These are phyloP conservation scores for Voacanga thouarsii DNA, from an alignment of 257 asterid genomes.

Conservation along the genomic window DNA sequence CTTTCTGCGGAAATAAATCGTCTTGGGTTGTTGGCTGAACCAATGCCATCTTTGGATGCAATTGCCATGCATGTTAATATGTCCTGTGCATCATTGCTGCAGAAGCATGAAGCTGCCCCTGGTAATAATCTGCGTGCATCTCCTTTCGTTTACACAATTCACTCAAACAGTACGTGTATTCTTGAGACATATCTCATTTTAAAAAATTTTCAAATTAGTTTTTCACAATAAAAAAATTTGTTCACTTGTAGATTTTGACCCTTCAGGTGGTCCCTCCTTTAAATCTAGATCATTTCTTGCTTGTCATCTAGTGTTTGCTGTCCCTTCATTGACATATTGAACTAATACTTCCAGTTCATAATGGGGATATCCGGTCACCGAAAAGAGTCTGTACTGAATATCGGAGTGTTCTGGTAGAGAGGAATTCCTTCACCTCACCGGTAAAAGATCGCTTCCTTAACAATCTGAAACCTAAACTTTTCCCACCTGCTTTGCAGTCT, in stretches of 20 bases:
- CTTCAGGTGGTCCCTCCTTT: neutral
- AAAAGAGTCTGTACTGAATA: constrained; percentile 74
- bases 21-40: constrained; percentile 88
- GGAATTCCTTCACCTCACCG: constrained; percentile 94
- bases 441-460: constrained; percentile 88
- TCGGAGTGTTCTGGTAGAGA: constrained; percentile 83
- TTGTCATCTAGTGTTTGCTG: constrained; percentile 12
- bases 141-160: neutral
- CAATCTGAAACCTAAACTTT: constrained; percentile 72
- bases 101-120: constrained; percentile 54
- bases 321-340: constrained; percentile 17
- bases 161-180: neutral
- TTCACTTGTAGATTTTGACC: constrained; percentile 3
- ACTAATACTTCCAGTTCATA: constrained; percentile 54
- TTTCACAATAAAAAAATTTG: neutral
- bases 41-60: constrained; percentile 97
- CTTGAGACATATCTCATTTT: neutral
- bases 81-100: constrained; percentile 43
- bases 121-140: constrained; percentile 38
- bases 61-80: constrained; percentile 73
- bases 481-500: constrained; percentile 82
- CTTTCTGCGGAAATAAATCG: constrained; percentile 83
- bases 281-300: neutral
- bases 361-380: constrained; percentile 86
- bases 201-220: neutral